Base-by-base conservation (phyloP, 2,329 filamentous ascomycete genomes). In the Zasmidium angulare region DNA sequence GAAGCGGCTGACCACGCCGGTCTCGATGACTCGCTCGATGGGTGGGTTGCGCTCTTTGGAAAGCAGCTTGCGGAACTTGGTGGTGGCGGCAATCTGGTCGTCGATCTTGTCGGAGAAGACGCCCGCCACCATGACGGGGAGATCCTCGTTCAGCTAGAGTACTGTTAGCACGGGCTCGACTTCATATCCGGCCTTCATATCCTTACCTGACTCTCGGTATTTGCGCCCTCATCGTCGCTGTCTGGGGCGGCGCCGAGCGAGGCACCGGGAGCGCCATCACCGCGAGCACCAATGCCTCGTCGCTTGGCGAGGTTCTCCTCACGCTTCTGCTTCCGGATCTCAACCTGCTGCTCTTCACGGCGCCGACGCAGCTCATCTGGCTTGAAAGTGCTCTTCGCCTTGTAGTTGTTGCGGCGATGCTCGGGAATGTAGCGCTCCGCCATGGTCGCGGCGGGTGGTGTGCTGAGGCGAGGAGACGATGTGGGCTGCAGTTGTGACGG, bases 91-190 rank as follows among this genome's bases (percentile, higher is more conserved):
- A 70, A 99, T 99, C 80, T 99, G 95, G 69, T 90, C 86, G 75
- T 99, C 95, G 78, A 99, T 97, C 79, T 98, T 92, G 66, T 99
- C 93, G 66, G 95, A 99, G 81, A 99, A 98, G 73, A 99, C 95
- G 64, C 95, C 95, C 74, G 89, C 85, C 63, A 98, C 95, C 95
- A 99, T 99, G 81, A 95, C 88, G 70, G 95, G 95, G 69, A 99
- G 91, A 76, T 99, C 95, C 79, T 97, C 93, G 76, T 95, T 96
- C 76, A 99, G 84, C 95, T 99, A 58, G 19, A 17, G 50, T 48
- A 22, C 53, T 49, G 63, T 70, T 62, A 72, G 67, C 62, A 57
- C 19, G 20, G 21, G 4, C 22, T 20, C 50, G n/a, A 14, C n/a
- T 22, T 22, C 22, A 20, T 14, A n/a, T 31, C 24, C 14, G 36